Percentiles rank a stretch among this genome's conserved stretches.
phyloP scores from a whole-genome alignment of 345 rosid species.

The Carallia brachiata region DNA sequence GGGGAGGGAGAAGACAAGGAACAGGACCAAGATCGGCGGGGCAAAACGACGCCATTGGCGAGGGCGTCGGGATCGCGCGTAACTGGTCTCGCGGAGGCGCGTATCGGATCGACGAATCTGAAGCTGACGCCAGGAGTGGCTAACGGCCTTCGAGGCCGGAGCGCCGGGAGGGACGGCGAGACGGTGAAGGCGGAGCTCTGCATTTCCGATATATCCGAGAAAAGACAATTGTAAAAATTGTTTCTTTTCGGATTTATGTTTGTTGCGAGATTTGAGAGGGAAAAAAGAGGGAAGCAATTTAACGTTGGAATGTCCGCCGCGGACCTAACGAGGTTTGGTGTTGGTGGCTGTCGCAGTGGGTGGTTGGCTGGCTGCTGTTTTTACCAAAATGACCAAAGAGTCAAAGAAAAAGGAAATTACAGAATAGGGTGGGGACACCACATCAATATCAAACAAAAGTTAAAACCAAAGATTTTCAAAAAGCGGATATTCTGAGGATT shows the following conservation, averaged over 20 bases:
- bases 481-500: too few relatives aligned
- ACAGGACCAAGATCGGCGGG: conserved; percentile 65
- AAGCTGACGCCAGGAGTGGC: not conserved
- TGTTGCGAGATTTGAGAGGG: too few relatives aligned
- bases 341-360: too few relatives aligned
- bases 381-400: too few relatives aligned
- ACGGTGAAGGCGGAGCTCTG: conserved; percentile 61
- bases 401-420: too few relatives aligned
- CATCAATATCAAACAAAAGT: too few relatives aligned
- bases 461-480: too few relatives aligned
- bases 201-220: conserved; percentile 47
- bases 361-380: too few relatives aligned
- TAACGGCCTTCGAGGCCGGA: conserved; percentile 22
- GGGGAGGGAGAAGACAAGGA: conserved; percentile 29
- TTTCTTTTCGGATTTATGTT: not conserved
- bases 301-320: too few relatives aligned
- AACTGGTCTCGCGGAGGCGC: conserved; percentile 27
- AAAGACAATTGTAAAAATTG: not conserved
- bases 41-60: conserved; percentile 45
- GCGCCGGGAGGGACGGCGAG: conserved; percentile 28
- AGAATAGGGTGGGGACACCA: too few relatives aligned
- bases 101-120: conserved; percentile 35
- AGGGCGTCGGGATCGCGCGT: conserved; percentile 27
- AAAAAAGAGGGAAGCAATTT: not conserved
- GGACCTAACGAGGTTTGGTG: too few relatives aligned